Evolutionary conservation across 768 basidiomycete species (phyloP).

Genomic region (Leccinum subtestaceum): DNA sequence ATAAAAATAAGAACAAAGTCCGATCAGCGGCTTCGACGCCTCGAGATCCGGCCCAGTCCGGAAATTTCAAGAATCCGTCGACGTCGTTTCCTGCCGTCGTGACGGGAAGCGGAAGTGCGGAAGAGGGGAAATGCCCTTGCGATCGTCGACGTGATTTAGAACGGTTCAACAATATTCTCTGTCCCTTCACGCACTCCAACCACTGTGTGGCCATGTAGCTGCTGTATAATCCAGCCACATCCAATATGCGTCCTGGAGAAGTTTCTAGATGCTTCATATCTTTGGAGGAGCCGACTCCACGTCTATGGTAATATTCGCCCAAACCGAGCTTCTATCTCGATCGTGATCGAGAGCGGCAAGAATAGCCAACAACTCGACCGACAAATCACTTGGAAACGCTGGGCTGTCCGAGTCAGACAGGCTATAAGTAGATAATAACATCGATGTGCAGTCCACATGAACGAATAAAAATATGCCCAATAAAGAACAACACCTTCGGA

Average conservation of each 20-base stretch:
- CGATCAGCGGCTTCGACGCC: constrained; percentile 21
- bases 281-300: background rate
- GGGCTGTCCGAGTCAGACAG: background rate
- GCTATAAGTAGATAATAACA: background rate
- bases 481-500: background rate
- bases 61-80: constrained; percentile 17
- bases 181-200: background rate
- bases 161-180: background rate
- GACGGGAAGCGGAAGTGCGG: background rate
- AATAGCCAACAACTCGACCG: constrained; percentile 7
- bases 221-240: background rate
- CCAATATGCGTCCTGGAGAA: background rate
- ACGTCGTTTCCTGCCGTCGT: background rate
- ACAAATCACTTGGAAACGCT: background rate
- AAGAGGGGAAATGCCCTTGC: constrained; percentile 3
- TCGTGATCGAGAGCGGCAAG: constrained; percentile 17
- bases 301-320: constrained; percentile 6
- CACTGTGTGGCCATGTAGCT: background rate
- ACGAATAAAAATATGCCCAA: background rate
- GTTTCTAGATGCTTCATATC: background rate
- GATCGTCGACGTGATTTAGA: constrained; percentile 6
- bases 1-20: background rate
- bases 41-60: constrained; percentile 19
- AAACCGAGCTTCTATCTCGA: constrained; percentile 13
- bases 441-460: background rate